Evolutionary conservation across 208 protist species (phyloP), one percentile per base, ranked within the genome.

Genomic region (Phytomonas serpens): DNA sequence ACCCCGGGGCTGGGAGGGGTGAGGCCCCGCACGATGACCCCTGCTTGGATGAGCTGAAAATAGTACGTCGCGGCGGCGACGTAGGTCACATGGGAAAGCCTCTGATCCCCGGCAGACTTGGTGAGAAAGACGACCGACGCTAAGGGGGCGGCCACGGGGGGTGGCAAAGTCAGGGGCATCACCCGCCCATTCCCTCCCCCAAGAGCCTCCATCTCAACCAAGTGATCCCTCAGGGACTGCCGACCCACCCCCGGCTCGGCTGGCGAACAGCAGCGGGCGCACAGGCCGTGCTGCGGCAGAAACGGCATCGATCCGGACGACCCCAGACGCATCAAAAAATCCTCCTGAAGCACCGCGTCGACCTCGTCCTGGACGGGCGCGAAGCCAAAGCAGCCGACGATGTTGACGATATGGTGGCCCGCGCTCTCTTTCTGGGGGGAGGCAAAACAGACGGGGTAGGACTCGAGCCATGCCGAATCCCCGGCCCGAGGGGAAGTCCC

Each of bases 361-460:
- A 84, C 82, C 69, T 90, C 89, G 67, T 87, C 82, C 77, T 89
- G 73, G 83, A 92, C 91, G 11, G 89, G 86, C 0, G 88, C 83
- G 67, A 94, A 90, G 27, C 89, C 89, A 67, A 94, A 94, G 76
- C 84, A 92, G 51, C 89, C 89, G 13, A 94, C 87, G 73, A 94
- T 86, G 71, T 94, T 92, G 47, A 94, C 78, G 76, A 91, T 82
- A 23, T 19, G 9, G 14, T 19, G 64, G n/a, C 36, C 72, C 57
- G 73, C 68, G n/a, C n/a, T n/a, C n/a, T 73, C 31, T 62, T 38
- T 34, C 67, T 51, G 57, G 67, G 33, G 1, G 37, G 63, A 23
- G 67, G 23, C 4, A 66, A 40, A 13, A 68, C 10, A 34, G 64
- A 63, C 19, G 52, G 5, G 3, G 42, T n/a, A 7, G 51, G 65